These are phyloP conservation scores for Polytrichum commune DNA, from an alignment of 225 moss, liverwort and hornwort species.

Conservation along the genomic window DNA sequence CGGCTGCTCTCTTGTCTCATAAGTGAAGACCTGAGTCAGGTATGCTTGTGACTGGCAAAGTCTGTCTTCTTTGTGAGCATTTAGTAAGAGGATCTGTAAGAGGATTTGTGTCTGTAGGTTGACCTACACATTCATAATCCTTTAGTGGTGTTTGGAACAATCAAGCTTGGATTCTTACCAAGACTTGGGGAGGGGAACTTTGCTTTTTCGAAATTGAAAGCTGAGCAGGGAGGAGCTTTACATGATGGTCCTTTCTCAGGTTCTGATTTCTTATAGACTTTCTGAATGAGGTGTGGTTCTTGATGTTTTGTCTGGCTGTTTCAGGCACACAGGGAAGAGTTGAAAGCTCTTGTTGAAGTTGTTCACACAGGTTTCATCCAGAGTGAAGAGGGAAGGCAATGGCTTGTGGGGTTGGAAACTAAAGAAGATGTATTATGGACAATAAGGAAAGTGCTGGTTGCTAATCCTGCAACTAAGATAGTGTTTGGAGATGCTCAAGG, in stretches of 20 bases:
- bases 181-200: too few relatives aligned
- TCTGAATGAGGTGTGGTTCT: not conserved
- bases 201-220: too few relatives aligned
- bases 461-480: constrained; percentile 63
- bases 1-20: constrained; percentile 80
- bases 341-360: constrained; percentile 69
- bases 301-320: constrained; percentile 10
- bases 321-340: constrained; percentile 80
- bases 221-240: too few relatives aligned
- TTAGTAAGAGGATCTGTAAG: not conserved
- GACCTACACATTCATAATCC: too few relatives aligned
- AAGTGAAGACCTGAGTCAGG: constrained; percentile 83
- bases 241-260: too few relatives aligned
- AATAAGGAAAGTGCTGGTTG: constrained; percentile 78
- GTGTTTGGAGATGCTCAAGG: constrained; percentile 85
- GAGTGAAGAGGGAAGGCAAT: constrained; percentile 64
- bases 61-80: not conserved
- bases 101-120: not conserved
- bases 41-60: constrained; percentile 8
- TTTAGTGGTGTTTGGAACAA: not conserved
- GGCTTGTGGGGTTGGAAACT: constrained; percentile 64
- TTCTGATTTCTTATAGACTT: too few relatives aligned
- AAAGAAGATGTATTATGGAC: constrained; percentile 85
- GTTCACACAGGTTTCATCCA: constrained; percentile 61
- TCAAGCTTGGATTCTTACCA: too few relatives aligned